Evolutionary conservation across 2,329 filamentous ascomycete genomes (phyloP).

Genomic region (Penicillium sp.): DNA sequence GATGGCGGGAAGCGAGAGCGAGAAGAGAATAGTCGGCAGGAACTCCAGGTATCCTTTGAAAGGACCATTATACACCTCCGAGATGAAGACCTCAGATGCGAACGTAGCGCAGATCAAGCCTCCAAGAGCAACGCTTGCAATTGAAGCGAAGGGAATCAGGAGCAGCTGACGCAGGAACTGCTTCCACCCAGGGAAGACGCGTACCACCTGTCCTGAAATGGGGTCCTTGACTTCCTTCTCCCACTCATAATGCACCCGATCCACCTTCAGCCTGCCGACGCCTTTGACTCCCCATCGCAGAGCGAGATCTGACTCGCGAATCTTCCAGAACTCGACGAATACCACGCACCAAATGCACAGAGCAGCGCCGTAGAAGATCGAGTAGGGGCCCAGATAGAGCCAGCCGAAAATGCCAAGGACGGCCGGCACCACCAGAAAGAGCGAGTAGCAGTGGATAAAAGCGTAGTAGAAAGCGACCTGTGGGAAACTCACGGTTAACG

Average conservation of each 20-base stretch:
- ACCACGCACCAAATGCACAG: constrained; percentile 83
- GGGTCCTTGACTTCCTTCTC: constrained; percentile 75
- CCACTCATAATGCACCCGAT: constrained; percentile 73
- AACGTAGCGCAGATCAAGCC: constrained; percentile 83
- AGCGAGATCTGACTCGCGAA: constrained; percentile 81
- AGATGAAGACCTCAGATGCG: constrained; percentile 91
- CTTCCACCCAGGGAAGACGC: constrained; percentile 72
- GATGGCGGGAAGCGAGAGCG: constrained; percentile 74
- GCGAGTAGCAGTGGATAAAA: constrained; percentile 87
- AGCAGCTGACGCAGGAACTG: constrained; percentile 74
- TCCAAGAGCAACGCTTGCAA: constrained; percentile 70
- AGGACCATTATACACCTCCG: constrained; percentile 86
- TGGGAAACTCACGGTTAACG: not conserved
- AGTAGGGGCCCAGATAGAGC: constrained; percentile 82
- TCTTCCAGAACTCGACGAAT: constrained; percentile 96
- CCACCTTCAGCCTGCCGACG: constrained; percentile 76
- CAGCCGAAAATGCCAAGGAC: constrained; percentile 73
- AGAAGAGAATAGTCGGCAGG: constrained; percentile 84
- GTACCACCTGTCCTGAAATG: constrained; percentile 74
- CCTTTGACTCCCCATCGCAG: constrained; percentile 86
- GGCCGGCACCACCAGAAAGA: constrained; percentile 79
- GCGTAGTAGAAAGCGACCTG: constrained; percentile 92
- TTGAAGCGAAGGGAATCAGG: constrained; percentile 79
- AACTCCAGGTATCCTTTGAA: constrained; percentile 83
- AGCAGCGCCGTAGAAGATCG: constrained; percentile 72